A percentile compares a stretch with the other conserved stretches of the same genome.
Conservation (phyloP, 2,329 filamentous ascomycete species). For the Aspergillus thermomutatus region DNA sequence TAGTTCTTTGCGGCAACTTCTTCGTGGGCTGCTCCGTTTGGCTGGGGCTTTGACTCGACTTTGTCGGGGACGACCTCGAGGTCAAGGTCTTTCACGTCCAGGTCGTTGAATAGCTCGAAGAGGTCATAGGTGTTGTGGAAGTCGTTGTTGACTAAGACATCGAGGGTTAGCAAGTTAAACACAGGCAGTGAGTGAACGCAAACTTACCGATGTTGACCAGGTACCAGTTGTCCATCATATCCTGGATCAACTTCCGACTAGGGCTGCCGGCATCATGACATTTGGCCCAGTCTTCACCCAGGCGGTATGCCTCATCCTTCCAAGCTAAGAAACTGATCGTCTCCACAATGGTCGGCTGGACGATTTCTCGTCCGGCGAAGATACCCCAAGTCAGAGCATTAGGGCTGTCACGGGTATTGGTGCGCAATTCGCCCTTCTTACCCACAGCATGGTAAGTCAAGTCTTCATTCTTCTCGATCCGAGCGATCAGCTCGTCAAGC, state of each 20-base stretch:
- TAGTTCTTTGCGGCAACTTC: constrained; percentile 23
- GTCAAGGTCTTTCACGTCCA: constrained; percentile 47
- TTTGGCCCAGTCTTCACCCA: constrained; percentile 90
- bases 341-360: constrained; percentile 99
- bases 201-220: constrained; percentile 86
- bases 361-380: constrained; percentile 97
- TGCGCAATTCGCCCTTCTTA: constrained; percentile 74
- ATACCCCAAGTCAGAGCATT: constrained; percentile 99
- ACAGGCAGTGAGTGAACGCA: constrained; percentile 1
- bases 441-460: constrained; percentile 94
- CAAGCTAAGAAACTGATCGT: constrained; percentile 96
- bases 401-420: constrained; percentile 79
- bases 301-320: constrained; percentile 95
- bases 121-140: constrained; percentile 82
- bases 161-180: constrained; percentile 21
- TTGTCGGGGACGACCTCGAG: constrained; percentile 24
- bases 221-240: constrained; percentile 86
- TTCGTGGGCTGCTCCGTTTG: constrained; percentile 14
- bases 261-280: constrained; percentile 76
- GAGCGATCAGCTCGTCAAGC: constrained; percentile 70
- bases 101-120: constrained; percentile 79
- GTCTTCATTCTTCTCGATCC: constrained; percentile 74
- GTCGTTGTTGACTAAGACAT: constrained; percentile 79
- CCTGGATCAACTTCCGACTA: constrained; percentile 74
- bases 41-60: constrained; percentile 17